A percentile compares a stretch with the other conserved stretches of the same genome.
phyloP scores from a whole-genome alignment of 176 grass and related monocot genomes.

The Neostapfia colusana region DNA sequence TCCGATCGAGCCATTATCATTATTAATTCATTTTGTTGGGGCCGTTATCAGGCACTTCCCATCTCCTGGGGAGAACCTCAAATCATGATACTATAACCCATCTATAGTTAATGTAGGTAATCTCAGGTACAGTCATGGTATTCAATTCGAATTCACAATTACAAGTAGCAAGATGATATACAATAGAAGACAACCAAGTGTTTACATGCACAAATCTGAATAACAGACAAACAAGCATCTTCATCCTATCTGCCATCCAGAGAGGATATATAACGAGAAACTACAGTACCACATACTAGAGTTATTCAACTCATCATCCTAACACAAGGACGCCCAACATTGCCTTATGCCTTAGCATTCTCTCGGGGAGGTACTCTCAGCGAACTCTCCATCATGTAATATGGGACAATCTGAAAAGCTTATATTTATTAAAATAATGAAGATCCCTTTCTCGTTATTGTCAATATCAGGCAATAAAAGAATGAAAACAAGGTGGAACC shows the following conservation, averaged over 20 bases:
- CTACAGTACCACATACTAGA: neutral
- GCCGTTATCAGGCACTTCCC: too few species aligned
- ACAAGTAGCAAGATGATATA: slow-evolving; percentile 13
- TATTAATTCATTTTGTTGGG: too few species aligned
- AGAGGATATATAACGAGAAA: slow-evolving; percentile 4
- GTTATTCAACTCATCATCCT: neutral
- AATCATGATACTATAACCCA: neutral
- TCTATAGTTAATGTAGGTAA: neutral
- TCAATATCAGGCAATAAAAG: neutral
- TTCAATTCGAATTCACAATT: slow-evolving; percentile 2
- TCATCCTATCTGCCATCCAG: slow-evolving; percentile 1
- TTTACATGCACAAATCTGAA: neutral
- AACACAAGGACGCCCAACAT: neutral
- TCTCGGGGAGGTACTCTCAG: slow-evolving; percentile 71
- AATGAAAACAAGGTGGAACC: neutral
- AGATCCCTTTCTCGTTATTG: neutral
- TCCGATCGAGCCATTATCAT: neutral
- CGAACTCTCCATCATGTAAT: slow-evolving; percentile 88
- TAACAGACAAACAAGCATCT: neutral
- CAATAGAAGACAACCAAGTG: neutral
- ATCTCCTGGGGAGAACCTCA: neutral
- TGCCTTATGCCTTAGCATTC: slow-evolving; percentile 42
- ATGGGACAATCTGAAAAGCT: slow-evolving; percentile 76
- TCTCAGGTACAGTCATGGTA: neutral
- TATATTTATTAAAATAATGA: neutral